Conservation (phyloP, 129 eudicot genomes). For the Escallonia rubra region DNA sequence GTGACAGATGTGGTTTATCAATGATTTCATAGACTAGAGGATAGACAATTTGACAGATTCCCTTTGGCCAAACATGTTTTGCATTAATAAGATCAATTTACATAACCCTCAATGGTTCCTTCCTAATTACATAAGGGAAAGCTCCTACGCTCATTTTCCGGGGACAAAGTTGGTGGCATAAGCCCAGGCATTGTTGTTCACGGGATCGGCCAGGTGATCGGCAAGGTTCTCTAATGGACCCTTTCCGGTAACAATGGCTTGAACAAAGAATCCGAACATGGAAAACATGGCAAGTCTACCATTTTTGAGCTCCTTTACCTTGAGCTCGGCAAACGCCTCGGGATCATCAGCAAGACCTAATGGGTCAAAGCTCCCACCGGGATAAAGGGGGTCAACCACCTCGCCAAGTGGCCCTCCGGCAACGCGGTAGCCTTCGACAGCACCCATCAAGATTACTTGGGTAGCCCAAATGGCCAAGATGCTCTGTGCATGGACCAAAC, state of each 20-base stretch:
- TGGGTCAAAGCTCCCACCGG: constrained; percentile 16
- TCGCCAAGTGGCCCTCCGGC: constrained; percentile 18
- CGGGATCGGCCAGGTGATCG: constrained; percentile 28
- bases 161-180: constrained; percentile 26
- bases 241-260: constrained; percentile 17
- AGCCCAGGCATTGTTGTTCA: constrained; percentile 40
- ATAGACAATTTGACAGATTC: no score
- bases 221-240: constrained; percentile 13
- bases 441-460: constrained; percentile 15
- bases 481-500: constrained; percentile 17
- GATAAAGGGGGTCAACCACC: constrained; percentile 13
- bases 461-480: constrained; percentile 18
- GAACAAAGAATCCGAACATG: constrained; percentile 17
- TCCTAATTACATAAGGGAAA: background rate
- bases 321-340: constrained; percentile 11
- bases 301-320: constrained; percentile 12
- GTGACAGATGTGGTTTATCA: no score
- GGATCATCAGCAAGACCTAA: constrained; percentile 17
- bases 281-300: constrained; percentile 18
- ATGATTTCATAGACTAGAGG: no score
- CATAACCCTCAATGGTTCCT: background rate
- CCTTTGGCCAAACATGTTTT: no score
- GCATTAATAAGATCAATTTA: no score
- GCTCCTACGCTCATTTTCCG: constrained; percentile 8
- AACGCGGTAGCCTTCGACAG: constrained; percentile 15